Conservation (phyloP, 2,329 filamentous ascomycete genomes). For the Colletotrichum orbiculare region DNA sequence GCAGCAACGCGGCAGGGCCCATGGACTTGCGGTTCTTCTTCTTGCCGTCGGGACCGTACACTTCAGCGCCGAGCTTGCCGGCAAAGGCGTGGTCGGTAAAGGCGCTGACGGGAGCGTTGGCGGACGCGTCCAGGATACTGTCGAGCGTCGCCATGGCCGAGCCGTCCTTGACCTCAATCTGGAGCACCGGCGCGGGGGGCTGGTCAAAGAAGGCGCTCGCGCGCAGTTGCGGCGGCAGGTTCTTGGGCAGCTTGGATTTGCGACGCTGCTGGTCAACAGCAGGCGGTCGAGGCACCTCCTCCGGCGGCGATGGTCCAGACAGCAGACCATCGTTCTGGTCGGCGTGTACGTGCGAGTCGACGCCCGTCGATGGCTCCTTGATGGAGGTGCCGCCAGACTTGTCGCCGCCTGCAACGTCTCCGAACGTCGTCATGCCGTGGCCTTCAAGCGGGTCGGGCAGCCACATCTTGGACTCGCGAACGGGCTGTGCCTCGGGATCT, state of each 20-base stretch:
- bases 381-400: constrained; percentile 13
- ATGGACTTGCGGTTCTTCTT: constrained; percentile 54
- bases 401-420: not conserved
- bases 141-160: constrained; percentile 92
- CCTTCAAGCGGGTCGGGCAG: constrained; percentile 58
- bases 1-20: constrained; percentile 42
- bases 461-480: constrained; percentile 54
- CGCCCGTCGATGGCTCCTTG: constrained; percentile 2
- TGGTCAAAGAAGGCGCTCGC: constrained; percentile 93
- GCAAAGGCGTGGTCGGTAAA: constrained; percentile 91
- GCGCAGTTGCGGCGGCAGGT: constrained; percentile 83
- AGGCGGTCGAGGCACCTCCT: constrained; percentile 28
- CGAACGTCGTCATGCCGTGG: constrained; percentile 14
- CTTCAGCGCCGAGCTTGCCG: constrained; percentile 78
- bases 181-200: constrained; percentile 60
- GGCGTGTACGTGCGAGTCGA: constrained; percentile 17
- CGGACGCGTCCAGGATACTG: constrained; percentile 90
- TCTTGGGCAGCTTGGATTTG: constrained; percentile 46
- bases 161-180: constrained; percentile 73
- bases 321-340: constrained; percentile 5
- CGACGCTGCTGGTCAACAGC: constrained; percentile 41
- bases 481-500: constrained; percentile 34
- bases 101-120: constrained; percentile 85
- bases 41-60: constrained; percentile 72
- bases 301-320: not conserved